These are phyloP conservation scores for Dactylellina haptotyla DNA, from an alignment of 2,329 filamentous ascomycete genomes.

Conservation along the genomic window DNA sequence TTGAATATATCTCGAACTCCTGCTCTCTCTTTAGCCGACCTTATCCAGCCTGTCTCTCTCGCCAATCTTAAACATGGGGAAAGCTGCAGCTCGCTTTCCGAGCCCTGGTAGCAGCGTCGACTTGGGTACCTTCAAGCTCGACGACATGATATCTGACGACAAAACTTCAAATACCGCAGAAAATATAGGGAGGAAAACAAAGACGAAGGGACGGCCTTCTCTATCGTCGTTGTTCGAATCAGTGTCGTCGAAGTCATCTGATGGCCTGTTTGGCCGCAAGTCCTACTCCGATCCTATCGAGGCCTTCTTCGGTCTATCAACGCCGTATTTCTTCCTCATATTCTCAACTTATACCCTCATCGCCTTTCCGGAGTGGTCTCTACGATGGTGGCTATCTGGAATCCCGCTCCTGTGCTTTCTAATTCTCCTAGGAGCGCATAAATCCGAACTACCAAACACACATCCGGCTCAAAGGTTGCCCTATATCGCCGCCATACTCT, in stretches of 20 bases:
- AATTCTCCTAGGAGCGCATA: conserved; percentile 25
- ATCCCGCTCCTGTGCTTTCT: conserved; percentile 46
- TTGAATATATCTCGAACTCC: neutral
- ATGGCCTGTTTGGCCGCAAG: neutral
- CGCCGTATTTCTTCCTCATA: conserved; percentile 38
- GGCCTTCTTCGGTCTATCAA: conserved; percentile 45
- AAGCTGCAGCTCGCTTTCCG: conserved; percentile 21
- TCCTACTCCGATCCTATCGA: conserved; percentile 23
- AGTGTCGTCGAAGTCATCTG: neutral
- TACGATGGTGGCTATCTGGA: conserved; percentile 50
- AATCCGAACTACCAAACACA: conserved; percentile 34
- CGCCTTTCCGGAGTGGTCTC: conserved; percentile 49
- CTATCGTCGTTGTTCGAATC: neutral
- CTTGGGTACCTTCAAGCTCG: neutral
- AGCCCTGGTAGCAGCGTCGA: conserved; percentile 27
- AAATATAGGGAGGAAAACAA: neutral
- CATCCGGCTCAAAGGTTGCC: conserved; percentile 33
- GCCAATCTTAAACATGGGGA: conserved; percentile 43
- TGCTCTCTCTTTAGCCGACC: conserved; percentile 16
- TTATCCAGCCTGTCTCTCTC: neutral
- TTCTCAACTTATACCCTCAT: conserved; percentile 40
- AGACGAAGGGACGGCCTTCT: neutral
- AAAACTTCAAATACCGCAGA: neutral
- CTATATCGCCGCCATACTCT: conserved; percentile 6
- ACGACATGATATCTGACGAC: neutral